phyloP scores from a whole-genome alignment of 352 stramenopile genomes.

The Globisporangium emineosum region DNA sequence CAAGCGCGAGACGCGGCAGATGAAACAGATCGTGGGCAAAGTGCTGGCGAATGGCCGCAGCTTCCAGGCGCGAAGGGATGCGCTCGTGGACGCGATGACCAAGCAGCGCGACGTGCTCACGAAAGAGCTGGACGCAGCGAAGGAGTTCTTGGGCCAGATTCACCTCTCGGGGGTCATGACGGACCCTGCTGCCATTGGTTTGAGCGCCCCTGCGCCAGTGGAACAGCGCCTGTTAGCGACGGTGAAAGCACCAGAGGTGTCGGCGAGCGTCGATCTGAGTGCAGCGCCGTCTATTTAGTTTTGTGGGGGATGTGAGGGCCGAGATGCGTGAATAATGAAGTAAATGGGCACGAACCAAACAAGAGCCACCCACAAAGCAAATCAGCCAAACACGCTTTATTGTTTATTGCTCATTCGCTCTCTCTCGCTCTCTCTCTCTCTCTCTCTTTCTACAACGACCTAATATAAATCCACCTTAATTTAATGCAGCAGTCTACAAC shows the following conservation, averaged over 20 bases:
- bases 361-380: background rate
- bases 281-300: constrained; percentile 43
- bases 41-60: constrained; percentile 51
- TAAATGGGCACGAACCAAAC: background rate
- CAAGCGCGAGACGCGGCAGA: constrained; percentile 49
- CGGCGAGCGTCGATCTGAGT: constrained; percentile 46
- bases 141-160: constrained; percentile 71
- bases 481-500: background rate
- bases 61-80: constrained; percentile 53
- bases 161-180: constrained; percentile 38
- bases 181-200: constrained; percentile 35
- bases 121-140: constrained; percentile 57
- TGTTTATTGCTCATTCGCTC: background rate
- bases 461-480: constrained; percentile 1
- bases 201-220: constrained; percentile 56
- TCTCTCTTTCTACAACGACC: background rate
- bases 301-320: background rate
- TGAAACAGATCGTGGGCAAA: constrained; percentile 58
- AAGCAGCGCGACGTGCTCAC: constrained; percentile 71
- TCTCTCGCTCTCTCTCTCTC: background rate
- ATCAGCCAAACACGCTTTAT: background rate
- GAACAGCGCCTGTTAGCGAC: constrained; percentile 62
- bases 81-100: constrained; percentile 57
- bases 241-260: constrained; percentile 45
- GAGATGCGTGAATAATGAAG: background rate